These are phyloP conservation scores for Colletotrichum tropicicola DNA, from an alignment of 2,329 filamentous ascomycete genomes.

Conservation along the genomic window DNA sequence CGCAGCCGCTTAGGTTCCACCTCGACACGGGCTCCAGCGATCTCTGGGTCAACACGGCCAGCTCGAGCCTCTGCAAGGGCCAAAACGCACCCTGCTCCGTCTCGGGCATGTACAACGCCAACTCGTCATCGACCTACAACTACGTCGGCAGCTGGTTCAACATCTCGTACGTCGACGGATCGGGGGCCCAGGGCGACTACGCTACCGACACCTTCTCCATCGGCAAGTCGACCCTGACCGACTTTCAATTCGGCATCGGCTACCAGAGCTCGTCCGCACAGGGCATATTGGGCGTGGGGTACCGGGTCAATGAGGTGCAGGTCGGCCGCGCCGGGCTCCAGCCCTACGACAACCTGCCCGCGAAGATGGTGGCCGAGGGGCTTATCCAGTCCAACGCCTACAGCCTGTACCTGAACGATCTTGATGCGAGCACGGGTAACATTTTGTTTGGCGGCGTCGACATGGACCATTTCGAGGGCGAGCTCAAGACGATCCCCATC, in stretches of 20 bases:
- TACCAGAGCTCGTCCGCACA: constrained; percentile 69
- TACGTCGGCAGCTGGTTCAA: constrained; percentile 83
- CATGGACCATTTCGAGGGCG: constrained; percentile 68
- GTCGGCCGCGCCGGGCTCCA: constrained; percentile 63
- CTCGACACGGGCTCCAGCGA: constrained; percentile 77
- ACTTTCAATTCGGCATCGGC: constrained; percentile 78
- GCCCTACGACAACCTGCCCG: constrained; percentile 75
- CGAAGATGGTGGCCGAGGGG: constrained; percentile 68
- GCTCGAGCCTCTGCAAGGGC: constrained; percentile 66
- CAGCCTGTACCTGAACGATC: constrained; percentile 80
- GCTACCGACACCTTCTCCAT: constrained; percentile 76
- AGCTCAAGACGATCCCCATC: constrained; percentile 73
- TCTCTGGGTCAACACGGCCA: constrained; percentile 74
- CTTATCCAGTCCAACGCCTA: constrained; percentile 74
- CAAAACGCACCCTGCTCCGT: constrained; percentile 60
- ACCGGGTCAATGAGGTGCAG: constrained; percentile 80
- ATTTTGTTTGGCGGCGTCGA: constrained; percentile 83
- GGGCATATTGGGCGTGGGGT: constrained; percentile 88
- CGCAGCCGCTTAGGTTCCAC: constrained; percentile 65
- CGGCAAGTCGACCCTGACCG: constrained; percentile 59
- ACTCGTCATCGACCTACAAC: constrained; percentile 78
- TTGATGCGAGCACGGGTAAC: constrained; percentile 70
- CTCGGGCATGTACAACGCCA: constrained; percentile 74
- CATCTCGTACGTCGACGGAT: constrained; percentile 87
- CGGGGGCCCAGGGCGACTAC: constrained; percentile 81